Conservation (phyloP, 345 rosid genomes). For the Boechera divaricarpa region DNA sequence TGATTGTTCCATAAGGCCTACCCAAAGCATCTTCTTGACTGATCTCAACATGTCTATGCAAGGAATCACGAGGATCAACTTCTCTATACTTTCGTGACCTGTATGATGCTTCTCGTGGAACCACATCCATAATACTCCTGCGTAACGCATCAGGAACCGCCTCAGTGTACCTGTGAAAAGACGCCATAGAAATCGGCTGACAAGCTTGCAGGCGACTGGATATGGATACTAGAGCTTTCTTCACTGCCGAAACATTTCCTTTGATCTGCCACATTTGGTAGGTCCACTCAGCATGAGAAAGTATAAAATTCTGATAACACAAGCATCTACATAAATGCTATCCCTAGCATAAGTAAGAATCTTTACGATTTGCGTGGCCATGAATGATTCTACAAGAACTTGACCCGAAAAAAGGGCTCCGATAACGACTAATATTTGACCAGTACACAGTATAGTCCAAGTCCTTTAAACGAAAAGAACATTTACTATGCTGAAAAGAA, state of each 20-base stretch:
- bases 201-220: constrained; percentile 70
- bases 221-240: constrained; percentile 66
- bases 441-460: neutral
- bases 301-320: neutral
- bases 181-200: constrained; percentile 27
- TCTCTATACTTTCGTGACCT: too few species aligned
- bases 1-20: neutral
- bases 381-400: too few species aligned
- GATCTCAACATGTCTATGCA: too few species aligned
- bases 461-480: neutral
- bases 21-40: neutral
- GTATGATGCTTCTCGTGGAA: neutral
- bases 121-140: neutral
- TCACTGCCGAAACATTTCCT: constrained; percentile 65
- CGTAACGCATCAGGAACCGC: constrained; percentile 18
- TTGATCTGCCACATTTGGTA: constrained; percentile 56
- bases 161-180: neutral
- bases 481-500: neutral
- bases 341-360: too few species aligned
- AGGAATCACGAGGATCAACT: too few species aligned
- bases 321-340: neutral
- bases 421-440: neutral
- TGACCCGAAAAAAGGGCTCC: too few species aligned
- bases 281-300: neutral
- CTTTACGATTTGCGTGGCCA: too few species aligned